A percentile compares a stretch with the other conserved stretches of the same genome.
Conservation (phyloP, 2,329 filamentous ascomycete species). For the Ambrosiella xylebori region DNA sequence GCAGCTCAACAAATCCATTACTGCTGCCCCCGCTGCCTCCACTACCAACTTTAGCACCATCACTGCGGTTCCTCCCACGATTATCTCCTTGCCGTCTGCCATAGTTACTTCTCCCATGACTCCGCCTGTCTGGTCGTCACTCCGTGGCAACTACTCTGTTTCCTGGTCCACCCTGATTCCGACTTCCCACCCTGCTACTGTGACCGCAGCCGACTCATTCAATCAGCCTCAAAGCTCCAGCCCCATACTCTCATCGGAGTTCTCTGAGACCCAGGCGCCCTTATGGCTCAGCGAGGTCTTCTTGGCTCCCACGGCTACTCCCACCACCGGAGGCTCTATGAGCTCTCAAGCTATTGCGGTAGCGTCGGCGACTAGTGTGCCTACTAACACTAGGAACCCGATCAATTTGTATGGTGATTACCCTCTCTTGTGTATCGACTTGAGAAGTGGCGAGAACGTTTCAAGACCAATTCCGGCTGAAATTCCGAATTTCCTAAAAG, state of each 20-base stretch:
- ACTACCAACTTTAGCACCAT: not conserved
- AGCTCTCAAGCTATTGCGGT: not conserved
- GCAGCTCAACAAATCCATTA: not conserved
- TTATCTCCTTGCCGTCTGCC: not conserved
- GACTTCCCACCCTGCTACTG: not conserved
- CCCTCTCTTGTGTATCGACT: conserved; percentile 10
- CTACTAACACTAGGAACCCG: not conserved
- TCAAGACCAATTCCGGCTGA: not conserved
- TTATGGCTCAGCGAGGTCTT: conserved; percentile 7
- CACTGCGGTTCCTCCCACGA: not conserved
- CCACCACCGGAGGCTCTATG: not conserved
- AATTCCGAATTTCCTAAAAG: too few relatives aligned
- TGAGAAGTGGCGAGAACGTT: not conserved
- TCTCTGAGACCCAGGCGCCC: not conserved
- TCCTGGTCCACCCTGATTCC: conserved; percentile 1
- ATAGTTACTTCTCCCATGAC: conserved; percentile 3
- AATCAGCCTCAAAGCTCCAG: too few relatives aligned
- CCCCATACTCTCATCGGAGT: too few relatives aligned
- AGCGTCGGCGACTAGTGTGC: not conserved
- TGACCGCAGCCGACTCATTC: not conserved
- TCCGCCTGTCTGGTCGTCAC: not conserved
- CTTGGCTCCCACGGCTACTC: not conserved
- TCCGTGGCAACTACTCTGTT: conserved; percentile 6
- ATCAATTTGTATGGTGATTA: conserved; percentile 10
- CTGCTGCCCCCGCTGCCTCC: not conserved